phyloP scores from a whole-genome alignment of 1,284 basidiomycete genomes.

The Cryptococcus sp. region DNA sequence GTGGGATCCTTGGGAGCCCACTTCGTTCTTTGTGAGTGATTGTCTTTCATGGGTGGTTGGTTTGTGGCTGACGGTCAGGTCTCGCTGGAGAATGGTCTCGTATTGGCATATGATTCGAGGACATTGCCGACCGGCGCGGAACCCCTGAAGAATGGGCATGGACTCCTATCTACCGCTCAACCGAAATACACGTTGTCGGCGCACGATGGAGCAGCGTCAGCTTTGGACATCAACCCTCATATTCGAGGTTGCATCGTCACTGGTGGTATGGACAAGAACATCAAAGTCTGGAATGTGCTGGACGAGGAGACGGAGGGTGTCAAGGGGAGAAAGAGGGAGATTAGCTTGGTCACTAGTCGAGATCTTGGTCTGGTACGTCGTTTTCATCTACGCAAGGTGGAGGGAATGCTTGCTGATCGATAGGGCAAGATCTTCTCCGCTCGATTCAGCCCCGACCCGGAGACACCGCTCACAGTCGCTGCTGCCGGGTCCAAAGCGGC shows the following conservation, averaged over 20 bases:
- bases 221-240: constrained; percentile 85
- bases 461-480: constrained; percentile 82
- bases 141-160: constrained; percentile 7
- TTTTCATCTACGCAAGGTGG: neutral
- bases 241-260: constrained; percentile 87
- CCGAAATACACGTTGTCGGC: constrained; percentile 83
- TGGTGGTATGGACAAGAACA: constrained; percentile 85
- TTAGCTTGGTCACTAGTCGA: constrained; percentile 79
- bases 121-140: constrained; percentile 60
- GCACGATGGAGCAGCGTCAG: constrained; percentile 89
- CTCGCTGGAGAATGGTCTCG: constrained; percentile 84
- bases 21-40: constrained; percentile 74
- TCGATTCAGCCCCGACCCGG: constrained; percentile 75
- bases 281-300: constrained; percentile 90
- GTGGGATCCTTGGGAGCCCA: constrained; percentile 93
- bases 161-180: constrained; percentile 32
- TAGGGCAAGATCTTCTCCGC: constrained; percentile 94
- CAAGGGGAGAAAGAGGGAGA: constrained; percentile 56
- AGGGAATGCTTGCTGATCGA: constrained; percentile 3
- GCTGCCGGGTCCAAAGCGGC: constrained; percentile 90
- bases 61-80: constrained; percentile 52
- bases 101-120: constrained; percentile 86
- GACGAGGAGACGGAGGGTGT: constrained; percentile 58
- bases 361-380: constrained; percentile 85
- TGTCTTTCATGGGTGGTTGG: neutral